Evolutionary conservation across 495 filamentous ascomycete species (phyloP).

Genomic region (Bathelium albidoporum): DNA sequence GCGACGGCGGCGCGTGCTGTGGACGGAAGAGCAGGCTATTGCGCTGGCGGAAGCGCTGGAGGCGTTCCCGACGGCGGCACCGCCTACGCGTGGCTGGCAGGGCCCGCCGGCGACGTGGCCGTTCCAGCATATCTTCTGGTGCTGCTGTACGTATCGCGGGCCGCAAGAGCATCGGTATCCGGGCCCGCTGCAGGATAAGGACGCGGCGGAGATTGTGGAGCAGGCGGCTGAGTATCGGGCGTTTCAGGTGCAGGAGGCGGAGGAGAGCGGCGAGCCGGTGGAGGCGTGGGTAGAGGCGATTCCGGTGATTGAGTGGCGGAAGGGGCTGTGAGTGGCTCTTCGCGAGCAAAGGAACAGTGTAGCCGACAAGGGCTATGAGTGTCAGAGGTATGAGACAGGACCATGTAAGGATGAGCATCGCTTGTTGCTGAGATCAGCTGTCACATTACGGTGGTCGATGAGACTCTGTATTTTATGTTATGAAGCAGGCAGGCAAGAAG

Average conservation of each 20-base stretch:
- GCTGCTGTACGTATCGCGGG: constrained; percentile 16
- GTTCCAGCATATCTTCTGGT: constrained; percentile 21
- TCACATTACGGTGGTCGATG: no score
- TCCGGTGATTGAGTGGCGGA: constrained; percentile 18
- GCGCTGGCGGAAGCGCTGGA: constrained; percentile 21
- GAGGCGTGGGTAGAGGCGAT: constrained; percentile 25
- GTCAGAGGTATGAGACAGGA: no score
- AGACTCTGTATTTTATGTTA: no score
- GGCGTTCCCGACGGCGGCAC: no score
- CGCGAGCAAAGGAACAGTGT: no score
- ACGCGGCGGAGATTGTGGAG: constrained; percentile 21
- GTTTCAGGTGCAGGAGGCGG: constrained; percentile 6
- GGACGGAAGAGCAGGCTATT: constrained; percentile 14
- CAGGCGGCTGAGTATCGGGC: constrained; percentile 19
- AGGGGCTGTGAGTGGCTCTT: constrained; percentile 12
- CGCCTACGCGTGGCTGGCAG: no score
- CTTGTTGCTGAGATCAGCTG: no score
- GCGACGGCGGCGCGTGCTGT: constrained; percentile 5
- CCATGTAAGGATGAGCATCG: no score
- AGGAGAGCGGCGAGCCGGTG: constrained; percentile 3
- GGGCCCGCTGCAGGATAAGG: not conserved
- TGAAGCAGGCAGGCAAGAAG: not conserved
- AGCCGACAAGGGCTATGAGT: not conserved
- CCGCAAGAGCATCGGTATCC: not conserved
- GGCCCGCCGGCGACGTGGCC: constrained; percentile 13